A percentile compares a stretch with the other conserved stretches of the same genome.
Conservation (phyloP, 129 eudicot species). For the Saussurea involucrata region DNA sequence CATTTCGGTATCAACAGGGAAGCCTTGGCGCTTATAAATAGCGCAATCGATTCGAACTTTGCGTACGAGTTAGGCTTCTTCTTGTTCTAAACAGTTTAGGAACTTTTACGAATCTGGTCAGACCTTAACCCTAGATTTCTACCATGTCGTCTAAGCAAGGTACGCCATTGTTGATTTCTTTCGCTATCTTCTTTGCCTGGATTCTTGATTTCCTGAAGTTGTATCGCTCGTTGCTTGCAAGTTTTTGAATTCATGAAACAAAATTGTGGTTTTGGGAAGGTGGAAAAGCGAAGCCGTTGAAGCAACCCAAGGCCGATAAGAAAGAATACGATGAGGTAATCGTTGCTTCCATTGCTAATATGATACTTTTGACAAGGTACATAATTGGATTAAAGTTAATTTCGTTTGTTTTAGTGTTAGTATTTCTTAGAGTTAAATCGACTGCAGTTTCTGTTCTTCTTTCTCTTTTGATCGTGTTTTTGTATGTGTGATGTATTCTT, state of each 20-base stretch:
- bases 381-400: neutral
- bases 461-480: neutral
- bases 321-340: constrained; percentile 81
- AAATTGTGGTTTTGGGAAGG: constrained; percentile 28
- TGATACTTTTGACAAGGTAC: neutral
- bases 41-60: neutral
- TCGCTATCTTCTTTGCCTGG: neutral
- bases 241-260: neutral
- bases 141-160: constrained; percentile 73
- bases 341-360: neutral
- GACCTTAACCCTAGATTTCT: constrained; percentile 39
- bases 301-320: constrained; percentile 67
- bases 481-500: neutral
- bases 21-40: neutral
- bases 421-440: too few species aligned
- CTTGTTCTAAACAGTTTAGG: neutral
- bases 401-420: neutral
- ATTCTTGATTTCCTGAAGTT: too few species aligned
- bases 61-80: neutral
- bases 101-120: neutral
- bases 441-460: too few species aligned
- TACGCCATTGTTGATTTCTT: neutral
- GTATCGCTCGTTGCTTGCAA: neutral
- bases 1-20: neutral
- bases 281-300: constrained; percentile 92